Base-by-base conservation (phyloP, 1,284 basidiomycete species). In the Puccinia polysora region DNA sequence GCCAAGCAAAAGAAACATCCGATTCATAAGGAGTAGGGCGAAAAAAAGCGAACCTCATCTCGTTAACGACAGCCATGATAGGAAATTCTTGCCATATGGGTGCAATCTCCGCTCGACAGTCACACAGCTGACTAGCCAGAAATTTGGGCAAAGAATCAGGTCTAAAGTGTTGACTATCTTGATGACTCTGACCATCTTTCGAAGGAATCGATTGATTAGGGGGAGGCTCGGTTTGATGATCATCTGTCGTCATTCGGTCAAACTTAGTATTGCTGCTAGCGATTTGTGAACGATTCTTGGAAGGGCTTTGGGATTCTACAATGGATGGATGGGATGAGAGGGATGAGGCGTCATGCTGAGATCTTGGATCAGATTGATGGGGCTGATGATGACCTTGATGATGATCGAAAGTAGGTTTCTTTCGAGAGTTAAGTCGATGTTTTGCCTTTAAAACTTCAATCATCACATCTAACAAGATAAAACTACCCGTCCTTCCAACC, bases 401-500 rank as follows among this genome's bases (percentile, higher is more conserved):
- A 15, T 5, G 12, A 1, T n/a, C 18, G 20, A 20, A 14, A 3
- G 40, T 75, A 75, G 53, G 76, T 43, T 14, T 76, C 75, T 73
- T 74, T 75, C 32, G 38, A 20, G 25, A 52, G 70, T 10, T 36
- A 47, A 40, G 25, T 23, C 18, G 15, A 62, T 8, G 34, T 49
- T 63, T 79, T 91, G 89, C 81, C 73, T 85, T 82, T 1, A 95
- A 82, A 0, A 86, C 88, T 77, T 94, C 90, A 50, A 94, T 81
- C 45, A 93, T 84, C 1, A 91, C 88, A 79, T 94, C 91, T 3
- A 94, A 85, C 12, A 89, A 86, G 77, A 96, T 92, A 79, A 90
- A 96, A 47, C 89, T 90, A 28, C 92, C 92, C 0, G 93, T 96
- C 45, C 92, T 84, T 0, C 92, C 92, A 3, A 95, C 90, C 15